Conservation (phyloP, 352 stramenopile genomes). For the Pythium sp. region DNA sequence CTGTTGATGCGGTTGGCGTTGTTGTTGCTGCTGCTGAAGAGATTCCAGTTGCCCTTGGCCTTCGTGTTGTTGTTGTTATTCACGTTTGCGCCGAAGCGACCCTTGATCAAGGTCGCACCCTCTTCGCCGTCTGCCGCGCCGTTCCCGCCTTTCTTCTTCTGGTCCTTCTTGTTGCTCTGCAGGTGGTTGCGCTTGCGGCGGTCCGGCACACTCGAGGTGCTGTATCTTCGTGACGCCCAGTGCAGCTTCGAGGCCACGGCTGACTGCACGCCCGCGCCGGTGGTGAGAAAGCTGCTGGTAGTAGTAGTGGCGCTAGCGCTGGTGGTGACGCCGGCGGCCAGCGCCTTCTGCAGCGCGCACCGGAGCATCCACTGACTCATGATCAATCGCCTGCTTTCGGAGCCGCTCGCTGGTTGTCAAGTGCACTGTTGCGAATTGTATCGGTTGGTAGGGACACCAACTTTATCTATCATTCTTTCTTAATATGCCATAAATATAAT, state of each 20-base stretch:
- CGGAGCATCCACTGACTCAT: constrained; percentile 51
- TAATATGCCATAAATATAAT: too few species aligned
- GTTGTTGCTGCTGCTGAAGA: constrained; percentile 24
- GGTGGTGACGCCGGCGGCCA: constrained; percentile 18
- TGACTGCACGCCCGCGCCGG: not conserved
- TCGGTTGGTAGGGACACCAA: constrained; percentile 7
- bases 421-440: constrained; percentile 2
- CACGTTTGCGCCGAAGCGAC: constrained; percentile 11
- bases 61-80: constrained; percentile 21
- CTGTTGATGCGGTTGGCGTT: constrained; percentile 10
- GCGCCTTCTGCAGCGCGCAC: constrained; percentile 19
- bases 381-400: not conserved
- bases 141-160: constrained; percentile 21
- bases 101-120: not conserved
- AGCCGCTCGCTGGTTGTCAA: constrained; percentile 11
- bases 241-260: constrained; percentile 12
- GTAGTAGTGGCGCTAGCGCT: constrained; percentile 1
- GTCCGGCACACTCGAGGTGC: constrained; percentile 36
- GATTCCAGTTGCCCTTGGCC: constrained; percentile 29
- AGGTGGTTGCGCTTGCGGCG: constrained; percentile 54
- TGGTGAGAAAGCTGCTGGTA: not conserved
- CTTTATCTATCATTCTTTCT: not conserved
- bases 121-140: not conserved
- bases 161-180: constrained; percentile 40
- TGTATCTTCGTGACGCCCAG: constrained; percentile 19